A percentile compares a stretch with the other conserved stretches of the same genome.
These are phyloP conservation scores for Fagus crenata DNA, from an alignment of 306 rosid species.

Conservation along the genomic window DNA sequence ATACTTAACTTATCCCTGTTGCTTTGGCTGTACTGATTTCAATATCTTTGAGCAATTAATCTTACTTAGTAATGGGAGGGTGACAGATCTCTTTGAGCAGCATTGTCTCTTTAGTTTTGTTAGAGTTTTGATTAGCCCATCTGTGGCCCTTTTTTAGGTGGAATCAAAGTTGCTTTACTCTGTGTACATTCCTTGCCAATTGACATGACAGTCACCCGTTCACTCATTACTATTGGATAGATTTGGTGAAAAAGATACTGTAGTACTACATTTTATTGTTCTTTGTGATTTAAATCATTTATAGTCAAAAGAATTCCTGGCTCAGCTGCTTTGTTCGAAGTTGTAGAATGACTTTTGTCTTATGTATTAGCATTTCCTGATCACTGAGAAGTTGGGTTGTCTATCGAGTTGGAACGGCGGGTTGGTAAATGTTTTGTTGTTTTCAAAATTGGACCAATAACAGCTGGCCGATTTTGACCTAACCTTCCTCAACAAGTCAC, in stretches of 20 bases:
- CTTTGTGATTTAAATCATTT: background rate
- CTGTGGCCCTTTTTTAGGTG: background rate
- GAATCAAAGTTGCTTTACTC: background rate
- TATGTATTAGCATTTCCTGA: background rate
- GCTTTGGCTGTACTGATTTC: background rate
- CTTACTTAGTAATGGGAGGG: too few species aligned
- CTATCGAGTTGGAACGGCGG: background rate
- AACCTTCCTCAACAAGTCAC: background rate
- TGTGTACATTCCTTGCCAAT: too few species aligned
- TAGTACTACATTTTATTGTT: background rate
- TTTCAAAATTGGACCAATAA: background rate
- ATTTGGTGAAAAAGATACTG: too few species aligned
- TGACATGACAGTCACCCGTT: too few species aligned
- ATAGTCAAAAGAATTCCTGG: background rate
- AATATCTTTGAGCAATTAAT: too few species aligned
- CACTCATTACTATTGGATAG: too few species aligned
- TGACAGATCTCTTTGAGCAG: too few species aligned
- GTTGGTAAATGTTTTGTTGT: background rate
- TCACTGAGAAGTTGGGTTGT: background rate
- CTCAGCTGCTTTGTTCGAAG: background rate
- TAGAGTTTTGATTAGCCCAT: background rate
- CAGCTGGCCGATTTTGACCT: background rate
- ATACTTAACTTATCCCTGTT: background rate
- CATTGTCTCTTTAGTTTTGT: too few species aligned
- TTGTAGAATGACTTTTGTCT: background rate